Base-by-base conservation (phyloP, 768 basidiomycete genomes). In the Auricularia auricula-judae region DNA sequence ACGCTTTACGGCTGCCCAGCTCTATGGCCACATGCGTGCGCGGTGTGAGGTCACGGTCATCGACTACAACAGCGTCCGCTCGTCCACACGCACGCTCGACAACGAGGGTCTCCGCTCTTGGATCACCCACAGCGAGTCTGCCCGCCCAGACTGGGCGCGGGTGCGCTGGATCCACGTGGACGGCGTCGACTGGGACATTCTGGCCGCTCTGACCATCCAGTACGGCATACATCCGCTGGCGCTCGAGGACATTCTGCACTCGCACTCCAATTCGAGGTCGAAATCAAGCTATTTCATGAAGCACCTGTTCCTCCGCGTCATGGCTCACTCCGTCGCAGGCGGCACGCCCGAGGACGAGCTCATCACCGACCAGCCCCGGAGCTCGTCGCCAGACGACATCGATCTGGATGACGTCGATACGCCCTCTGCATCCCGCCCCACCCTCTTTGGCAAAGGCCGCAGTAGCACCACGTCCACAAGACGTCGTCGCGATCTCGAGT, bases 161-260 rank as follows among this genome's bases (percentile, higher is more conserved):
- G 87, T 87, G 16, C 75, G 88, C 62, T 90, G 87, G 87, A 88
- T 89, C 63, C 86, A 87, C 67, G 79, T 89, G 66, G 84, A 81
- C 33, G 88, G 88, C 3, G 75, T 81, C 35, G 76, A 82, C 67
- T 89, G 87, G 86, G 87, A 88, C 69, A 85, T 89, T 43, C 80
- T 90, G 68, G 86, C 85, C 68, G 82, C 83, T 0, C 72, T 89
- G 36, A 83, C 85, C n/a, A 72, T 88, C 64, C 82, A 81, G 72
- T 88, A 87, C 69, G 79, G 86, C 86, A 65, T 59, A 21, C 56
- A 59, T 34, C 56, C 56, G 23, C 23, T 59, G 23, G 83, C 87
- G 3, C 74, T 90, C 21, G 88, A 89, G 69, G 88, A 89, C 68
- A 74, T 89, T 12, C 82, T 89, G 61, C 81, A 85, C 66, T 51